Evolutionary conservation across 495 filamentous ascomycete genomes (phyloP), one percentile per base, ranked within the genome.

Genomic region (Extremus antarcticus): DNA sequence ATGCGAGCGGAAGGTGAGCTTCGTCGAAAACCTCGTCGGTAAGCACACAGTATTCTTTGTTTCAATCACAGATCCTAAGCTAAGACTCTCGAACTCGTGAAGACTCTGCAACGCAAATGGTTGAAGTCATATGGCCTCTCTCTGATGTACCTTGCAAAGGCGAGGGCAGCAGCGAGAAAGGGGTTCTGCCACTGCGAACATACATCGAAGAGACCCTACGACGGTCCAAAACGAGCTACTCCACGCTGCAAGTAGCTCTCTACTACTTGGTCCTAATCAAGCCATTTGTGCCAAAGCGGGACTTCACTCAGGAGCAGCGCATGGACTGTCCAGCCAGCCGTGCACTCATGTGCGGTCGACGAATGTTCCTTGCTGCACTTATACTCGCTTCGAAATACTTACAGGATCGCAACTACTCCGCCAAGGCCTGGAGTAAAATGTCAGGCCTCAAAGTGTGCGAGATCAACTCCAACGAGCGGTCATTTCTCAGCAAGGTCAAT

Each of bases 21-120:
- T 97, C 68, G 92, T 98, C 73, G 91, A 96, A 69, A 89, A 82
- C 73, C 88, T 98, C 68, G 91, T 98, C 78, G 92, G 92, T 98
- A 88, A 92, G 92, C 58, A 59, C 60, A 59, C 47, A 53, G 17
- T 65, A 47, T 55, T 54, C 51, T 29, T 51, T 54, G 38, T 51
- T 35, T 40, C 32, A 11, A 21, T 20, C 25, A 32, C 24, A 58
- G 51, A 51, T 51, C 54, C 50, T 58, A 48, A 55, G 63, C 66
- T 71, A 64, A 71, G 51, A 59, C 43, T 52, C 61, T 67, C 60
- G 11, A 17, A 47, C 47, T 10, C 43, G 58, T 68, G 64, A 81
- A 98, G 92, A 96, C 78, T 90, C 90, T 63, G 90, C 91, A 47
- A 90, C 92, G 43, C 88, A 96, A 70, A 95, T 96, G 70, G 91